Evolutionary conservation across 2,329 filamentous ascomycete species (phyloP).

Genomic region (Verticillium dahliae): DNA sequence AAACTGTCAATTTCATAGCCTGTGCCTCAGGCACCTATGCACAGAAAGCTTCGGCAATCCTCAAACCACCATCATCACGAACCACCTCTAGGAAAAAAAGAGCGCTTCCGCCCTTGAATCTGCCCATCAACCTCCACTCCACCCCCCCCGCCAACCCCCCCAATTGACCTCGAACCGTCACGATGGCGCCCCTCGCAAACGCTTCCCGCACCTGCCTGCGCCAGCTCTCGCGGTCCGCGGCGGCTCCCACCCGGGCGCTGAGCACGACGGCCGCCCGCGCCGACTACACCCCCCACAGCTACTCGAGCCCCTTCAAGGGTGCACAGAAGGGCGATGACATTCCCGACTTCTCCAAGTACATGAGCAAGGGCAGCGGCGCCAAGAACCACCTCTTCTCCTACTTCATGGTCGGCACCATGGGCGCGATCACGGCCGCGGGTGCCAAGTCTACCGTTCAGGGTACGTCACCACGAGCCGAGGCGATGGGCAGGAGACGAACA

Average conservation of each 20-base stretch:
- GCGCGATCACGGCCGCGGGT: conserved; percentile 83
- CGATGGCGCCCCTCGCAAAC: conserved; percentile 64
- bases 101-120: conserved; percentile 11
- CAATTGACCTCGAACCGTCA: conserved; percentile 14
- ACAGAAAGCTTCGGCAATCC: conserved; percentile 18
- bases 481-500: background rate
- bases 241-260: conserved; percentile 43
- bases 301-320: conserved; percentile 60
- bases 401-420: conserved; percentile 97
- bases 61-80: conserved; percentile 13
- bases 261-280: conserved; percentile 44
- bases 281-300: conserved; percentile 37
- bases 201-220: conserved; percentile 66
- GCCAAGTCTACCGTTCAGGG: conserved; percentile 98
- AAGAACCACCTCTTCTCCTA: conserved; percentile 88
- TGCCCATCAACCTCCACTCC: conserved; percentile 9
- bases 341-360: conserved; percentile 86
- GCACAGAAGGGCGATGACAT: conserved; percentile 61
- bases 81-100: conserved; percentile 1
- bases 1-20: conserved; percentile 38
- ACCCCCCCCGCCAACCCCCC: conserved; percentile 14
- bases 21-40: conserved; percentile 13
- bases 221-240: conserved; percentile 34
- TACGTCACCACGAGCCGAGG: conserved; percentile 41
- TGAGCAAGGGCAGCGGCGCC: conserved; percentile 59